Percentiles rank a stretch among this genome's conserved stretches.
phyloP scores from a whole-genome alignment of 345 rosid genomes.

The Ceriops decandra region DNA sequence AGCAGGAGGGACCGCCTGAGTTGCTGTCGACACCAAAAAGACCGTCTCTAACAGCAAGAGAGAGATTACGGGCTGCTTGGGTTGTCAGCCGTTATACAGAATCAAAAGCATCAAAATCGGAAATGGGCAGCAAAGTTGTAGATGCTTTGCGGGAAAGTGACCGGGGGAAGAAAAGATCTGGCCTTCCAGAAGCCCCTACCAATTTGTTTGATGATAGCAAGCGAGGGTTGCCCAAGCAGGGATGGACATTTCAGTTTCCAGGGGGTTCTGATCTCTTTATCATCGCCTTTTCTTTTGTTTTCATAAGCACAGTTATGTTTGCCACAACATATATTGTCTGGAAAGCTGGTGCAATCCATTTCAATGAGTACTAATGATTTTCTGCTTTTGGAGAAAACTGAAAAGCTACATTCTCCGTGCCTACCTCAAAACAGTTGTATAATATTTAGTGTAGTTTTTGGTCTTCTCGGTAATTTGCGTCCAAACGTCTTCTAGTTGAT shows the following conservation, averaged over 20 bases:
- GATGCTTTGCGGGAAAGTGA: constrained; percentile 76
- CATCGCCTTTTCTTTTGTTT: constrained; percentile 61
- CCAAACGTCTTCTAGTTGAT: constrained; percentile 7
- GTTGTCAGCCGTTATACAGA: constrained; percentile 60
- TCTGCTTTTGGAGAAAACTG: constrained; percentile 7
- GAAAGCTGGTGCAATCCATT: constrained; percentile 93
- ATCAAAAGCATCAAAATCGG: constrained; percentile 47
- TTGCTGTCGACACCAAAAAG: constrained; percentile 31
- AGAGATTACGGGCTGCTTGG: constrained; percentile 85
- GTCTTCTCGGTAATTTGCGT: constrained; percentile 7
- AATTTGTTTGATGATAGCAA: constrained; percentile 85
- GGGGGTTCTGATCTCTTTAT: constrained; percentile 70
- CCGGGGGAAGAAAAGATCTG: constrained; percentile 59
- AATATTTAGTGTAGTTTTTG: constrained; percentile 11
- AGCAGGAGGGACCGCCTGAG: constrained; percentile 10
- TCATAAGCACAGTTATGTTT: constrained; percentile 85
- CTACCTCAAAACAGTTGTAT: neutral
- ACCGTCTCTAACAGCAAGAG: constrained; percentile 70
- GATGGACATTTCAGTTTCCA: constrained; percentile 71
- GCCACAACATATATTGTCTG: constrained; percentile 79
- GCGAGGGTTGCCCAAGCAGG: constrained; percentile 74
- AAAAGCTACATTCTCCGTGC: neutral
- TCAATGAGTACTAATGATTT: constrained; percentile 49
- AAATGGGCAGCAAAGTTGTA: constrained; percentile 67
- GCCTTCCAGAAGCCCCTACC: constrained; percentile 84